Evolutionary conservation across 1,284 basidiomycete species (phyloP).

Genomic region (Pseudozyma pruni): DNA sequence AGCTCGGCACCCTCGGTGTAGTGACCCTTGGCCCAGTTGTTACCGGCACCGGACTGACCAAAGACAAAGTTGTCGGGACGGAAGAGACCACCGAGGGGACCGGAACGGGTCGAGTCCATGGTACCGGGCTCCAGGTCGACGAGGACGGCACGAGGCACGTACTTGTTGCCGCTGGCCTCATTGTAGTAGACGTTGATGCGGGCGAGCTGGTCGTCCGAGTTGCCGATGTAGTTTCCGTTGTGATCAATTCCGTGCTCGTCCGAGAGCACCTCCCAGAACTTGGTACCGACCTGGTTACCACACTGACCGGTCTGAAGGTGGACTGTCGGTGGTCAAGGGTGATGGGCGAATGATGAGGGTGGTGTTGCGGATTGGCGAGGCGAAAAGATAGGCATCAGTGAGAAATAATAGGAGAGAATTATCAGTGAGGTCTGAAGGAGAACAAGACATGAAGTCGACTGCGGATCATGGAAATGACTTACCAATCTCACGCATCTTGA

Average conservation of each 20-base stretch:
- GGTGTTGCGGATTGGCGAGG: too few species aligned
- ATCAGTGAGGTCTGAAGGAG: too few species aligned
- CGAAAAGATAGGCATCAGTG: too few species aligned
- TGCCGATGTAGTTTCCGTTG: constrained; percentile 90
- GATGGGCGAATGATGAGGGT: not conserved
- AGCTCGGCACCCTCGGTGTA: constrained; percentile 78
- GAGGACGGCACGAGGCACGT: constrained; percentile 92
- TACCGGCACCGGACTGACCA: constrained; percentile 79
- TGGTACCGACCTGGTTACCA: constrained; percentile 74
- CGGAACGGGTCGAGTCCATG: constrained; percentile 76
- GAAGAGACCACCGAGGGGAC: constrained; percentile 80
- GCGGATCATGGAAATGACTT: too few species aligned
- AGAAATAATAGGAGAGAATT: too few species aligned
- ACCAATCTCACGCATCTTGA: constrained; percentile 58
- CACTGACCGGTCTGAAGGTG: constrained; percentile 68
- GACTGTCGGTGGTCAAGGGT: constrained; percentile 34
- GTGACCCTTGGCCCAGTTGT: constrained; percentile 85
- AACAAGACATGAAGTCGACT: too few species aligned
- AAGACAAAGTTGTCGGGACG: constrained; percentile 81
- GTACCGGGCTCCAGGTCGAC: constrained; percentile 93
- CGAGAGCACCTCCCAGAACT: constrained; percentile 97
- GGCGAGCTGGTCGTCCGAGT: constrained; percentile 93
- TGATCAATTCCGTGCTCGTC: constrained; percentile 96
- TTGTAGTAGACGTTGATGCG: constrained; percentile 75
- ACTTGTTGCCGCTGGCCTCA: constrained; percentile 73